Evolutionary conservation across 805 yeast genomes (phyloP).

Genomic region (Ogataea dorogensis): DNA sequence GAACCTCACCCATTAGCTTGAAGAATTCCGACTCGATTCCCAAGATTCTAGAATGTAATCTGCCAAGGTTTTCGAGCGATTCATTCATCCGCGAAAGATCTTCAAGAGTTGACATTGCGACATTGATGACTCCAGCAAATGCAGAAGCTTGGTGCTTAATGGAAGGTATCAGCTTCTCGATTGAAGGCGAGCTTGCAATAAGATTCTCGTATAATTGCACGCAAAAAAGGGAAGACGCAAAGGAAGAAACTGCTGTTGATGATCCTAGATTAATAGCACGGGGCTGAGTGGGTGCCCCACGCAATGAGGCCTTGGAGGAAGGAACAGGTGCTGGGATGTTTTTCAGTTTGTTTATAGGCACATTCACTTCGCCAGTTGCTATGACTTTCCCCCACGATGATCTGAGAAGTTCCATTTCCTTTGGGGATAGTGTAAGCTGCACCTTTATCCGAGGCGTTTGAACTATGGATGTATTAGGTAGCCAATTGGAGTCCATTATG

Average conservation of each 20-base stretch:
- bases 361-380: constrained; percentile 12
- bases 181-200: constrained; percentile 54
- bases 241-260: constrained; percentile 30
- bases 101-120: constrained; percentile 65
- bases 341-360: background rate
- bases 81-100: constrained; percentile 56
- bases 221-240: constrained; percentile 63
- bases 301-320: constrained; percentile 1
- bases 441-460: constrained; percentile 26
- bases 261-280: constrained; percentile 5
- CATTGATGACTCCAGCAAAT: constrained; percentile 73
- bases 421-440: constrained; percentile 26
- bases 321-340: background rate
- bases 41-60: constrained; percentile 70
- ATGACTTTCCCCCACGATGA: constrained; percentile 47
- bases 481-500: constrained; percentile 33
- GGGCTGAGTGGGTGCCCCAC: constrained; percentile 4
- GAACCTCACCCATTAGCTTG: constrained; percentile 71
- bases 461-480: constrained; percentile 33
- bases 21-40: constrained; percentile 70
- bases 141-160: constrained; percentile 77
- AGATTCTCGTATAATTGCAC: constrained; percentile 74
- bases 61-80: constrained; percentile 62
- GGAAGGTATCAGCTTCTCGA: constrained; percentile 69
- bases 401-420: constrained; percentile 45